phyloP scores from a whole-genome alignment of 306 rosid species.

The Pyrus pyrifolia region DNA sequence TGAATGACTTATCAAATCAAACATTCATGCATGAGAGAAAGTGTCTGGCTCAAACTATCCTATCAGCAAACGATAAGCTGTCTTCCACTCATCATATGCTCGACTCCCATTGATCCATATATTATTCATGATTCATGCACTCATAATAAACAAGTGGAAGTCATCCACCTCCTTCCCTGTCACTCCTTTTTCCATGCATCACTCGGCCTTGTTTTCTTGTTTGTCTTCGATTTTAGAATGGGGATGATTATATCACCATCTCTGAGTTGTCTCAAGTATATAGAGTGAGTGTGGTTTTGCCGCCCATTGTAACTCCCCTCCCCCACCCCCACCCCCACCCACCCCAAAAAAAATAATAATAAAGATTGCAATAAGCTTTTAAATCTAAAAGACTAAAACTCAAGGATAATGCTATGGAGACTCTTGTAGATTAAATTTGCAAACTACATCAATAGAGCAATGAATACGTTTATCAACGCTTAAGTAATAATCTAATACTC shows the following conservation, averaged over 20 bases:
- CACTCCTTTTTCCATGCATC: neutral
- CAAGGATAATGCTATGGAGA: too few species aligned
- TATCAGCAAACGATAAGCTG: constrained; percentile 4
- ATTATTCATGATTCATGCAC: neutral
- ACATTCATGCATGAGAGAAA: neutral
- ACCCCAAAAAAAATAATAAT: too few species aligned
- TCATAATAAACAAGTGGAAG: neutral
- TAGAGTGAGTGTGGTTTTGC: neutral
- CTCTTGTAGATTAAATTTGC: too few species aligned
- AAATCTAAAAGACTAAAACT: too few species aligned
- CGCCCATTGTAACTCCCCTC: too few species aligned
- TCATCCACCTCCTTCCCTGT: neutral
- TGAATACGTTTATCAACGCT: too few species aligned
- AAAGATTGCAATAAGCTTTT: too few species aligned
- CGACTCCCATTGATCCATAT: neutral
- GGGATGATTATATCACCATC: neutral
- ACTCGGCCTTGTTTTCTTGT: too few species aligned
- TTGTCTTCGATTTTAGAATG: neutral
- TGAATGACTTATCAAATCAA: constrained; percentile 14
- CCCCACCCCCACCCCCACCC: too few species aligned
- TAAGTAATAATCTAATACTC: too few species aligned
- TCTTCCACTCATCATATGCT: constrained; percentile 8
- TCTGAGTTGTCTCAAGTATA: neutral
- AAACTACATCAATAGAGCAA: too few species aligned
- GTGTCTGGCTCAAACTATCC: neutral